These are phyloP conservation scores for Moesziomyces parantarcticus DNA, from an alignment of 1,284 basidiomycete genomes.

Conservation along the genomic window DNA sequence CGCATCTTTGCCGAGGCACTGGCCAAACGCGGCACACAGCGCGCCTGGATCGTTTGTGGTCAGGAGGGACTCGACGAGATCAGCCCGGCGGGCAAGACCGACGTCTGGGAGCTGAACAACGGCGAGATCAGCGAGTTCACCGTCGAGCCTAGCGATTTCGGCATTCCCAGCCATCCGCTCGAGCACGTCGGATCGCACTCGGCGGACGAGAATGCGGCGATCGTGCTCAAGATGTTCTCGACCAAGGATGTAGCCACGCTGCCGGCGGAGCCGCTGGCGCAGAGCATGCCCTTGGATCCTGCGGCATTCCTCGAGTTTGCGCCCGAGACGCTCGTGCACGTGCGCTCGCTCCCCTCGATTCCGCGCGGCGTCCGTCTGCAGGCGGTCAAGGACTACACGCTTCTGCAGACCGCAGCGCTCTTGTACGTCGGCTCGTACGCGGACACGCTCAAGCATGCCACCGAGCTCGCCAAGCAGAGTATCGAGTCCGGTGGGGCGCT, in stretches of 20 bases:
- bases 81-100: constrained; percentile 83
- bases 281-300: constrained; percentile 26
- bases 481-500: constrained; percentile 50
- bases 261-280: constrained; percentile 10
- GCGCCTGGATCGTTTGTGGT: constrained; percentile 93
- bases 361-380: constrained; percentile 49
- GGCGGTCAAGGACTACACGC: constrained; percentile 62
- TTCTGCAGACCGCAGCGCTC: constrained; percentile 62
- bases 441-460: constrained; percentile 11
- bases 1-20: constrained; percentile 83
- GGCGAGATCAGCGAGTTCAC: constrained; percentile 53
- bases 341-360: constrained; percentile 41
- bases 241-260: constrained; percentile 9
- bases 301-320: constrained; percentile 18
- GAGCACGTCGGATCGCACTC: constrained; percentile 53
- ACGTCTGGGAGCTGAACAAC: constrained; percentile 69
- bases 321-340: constrained; percentile 30
- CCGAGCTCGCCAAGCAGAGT: constrained; percentile 26
- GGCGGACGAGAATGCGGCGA: constrained; percentile 60
- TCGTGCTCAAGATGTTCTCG: constrained; percentile 56
- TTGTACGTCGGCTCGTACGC: constrained; percentile 61
- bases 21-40: constrained; percentile 74
- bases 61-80: constrained; percentile 93
- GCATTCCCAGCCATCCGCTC: constrained; percentile 51
- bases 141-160: constrained; percentile 60